Evolutionary conservation across 2,329 filamentous ascomycete species (phyloP).

Genomic region (Lanzia echinophila): DNA sequence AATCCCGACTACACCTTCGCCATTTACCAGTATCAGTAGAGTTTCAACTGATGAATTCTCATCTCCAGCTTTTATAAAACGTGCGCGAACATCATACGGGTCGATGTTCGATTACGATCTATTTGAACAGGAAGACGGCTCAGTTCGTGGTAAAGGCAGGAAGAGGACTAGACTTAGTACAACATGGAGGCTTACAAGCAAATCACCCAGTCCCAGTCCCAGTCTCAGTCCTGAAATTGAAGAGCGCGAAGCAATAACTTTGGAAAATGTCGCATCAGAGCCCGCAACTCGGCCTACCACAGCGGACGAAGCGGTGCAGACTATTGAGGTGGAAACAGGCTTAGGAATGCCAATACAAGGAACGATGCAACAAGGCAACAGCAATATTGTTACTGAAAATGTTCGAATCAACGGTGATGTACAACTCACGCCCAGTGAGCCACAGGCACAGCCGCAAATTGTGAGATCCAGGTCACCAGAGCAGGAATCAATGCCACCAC

Average conservation of each 20-base stretch:
- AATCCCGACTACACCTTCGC: slow-evolving; percentile 16
- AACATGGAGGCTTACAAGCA: slow-evolving; percentile 68
- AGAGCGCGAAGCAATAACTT: slow-evolving; percentile 10
- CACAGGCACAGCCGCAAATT: neutral
- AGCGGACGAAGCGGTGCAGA: slow-evolving; percentile 37
- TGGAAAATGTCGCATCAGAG: slow-evolving; percentile 11
- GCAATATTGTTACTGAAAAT: neutral
- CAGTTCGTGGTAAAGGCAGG: slow-evolving; percentile 51
- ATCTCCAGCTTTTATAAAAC: slow-evolving; percentile 75
- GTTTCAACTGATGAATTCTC: slow-evolving; percentile 49
- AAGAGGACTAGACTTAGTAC: slow-evolving; percentile 64
- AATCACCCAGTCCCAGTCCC: slow-evolving; percentile 60
- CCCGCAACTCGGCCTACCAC: slow-evolving; percentile 24
- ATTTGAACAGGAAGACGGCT: slow-evolving; percentile 60
- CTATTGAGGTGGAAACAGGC: slow-evolving; percentile 30
- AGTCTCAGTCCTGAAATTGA: slow-evolving; percentile 48
- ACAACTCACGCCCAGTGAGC: neutral
- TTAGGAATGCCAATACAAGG: slow-evolving; percentile 5
- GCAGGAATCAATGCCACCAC: neutral
- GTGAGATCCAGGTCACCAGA: neutral
- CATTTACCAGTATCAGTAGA: slow-evolving; percentile 23
- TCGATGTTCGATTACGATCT: slow-evolving; percentile 60
- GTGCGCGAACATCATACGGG: slow-evolving; percentile 62
- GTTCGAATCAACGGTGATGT: neutral
- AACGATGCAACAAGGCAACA: neutral